A percentile compares a stretch with the other conserved stretches of the same genome.
Conservation (phyloP, 176 grass and related monocot species). For the Guadua angustifolia region DNA sequence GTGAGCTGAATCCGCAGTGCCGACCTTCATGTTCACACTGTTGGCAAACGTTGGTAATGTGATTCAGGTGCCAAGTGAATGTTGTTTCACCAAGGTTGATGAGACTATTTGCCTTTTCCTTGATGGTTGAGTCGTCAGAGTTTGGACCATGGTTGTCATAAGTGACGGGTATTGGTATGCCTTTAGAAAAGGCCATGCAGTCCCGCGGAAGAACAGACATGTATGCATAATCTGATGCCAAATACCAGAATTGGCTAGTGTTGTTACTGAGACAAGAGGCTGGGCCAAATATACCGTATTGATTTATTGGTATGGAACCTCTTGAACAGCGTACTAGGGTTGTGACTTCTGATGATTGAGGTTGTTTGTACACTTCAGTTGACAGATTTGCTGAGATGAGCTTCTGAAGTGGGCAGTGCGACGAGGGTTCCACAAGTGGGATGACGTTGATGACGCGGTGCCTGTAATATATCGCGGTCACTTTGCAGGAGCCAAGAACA, state of each 20-base stretch:
- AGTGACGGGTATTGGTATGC: background rate
- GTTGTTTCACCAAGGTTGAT: conserved; percentile 33
- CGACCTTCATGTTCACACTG: conserved; percentile 23
- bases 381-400: conserved; percentile 26
- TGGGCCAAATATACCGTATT: conserved; percentile 17
- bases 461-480: conserved; percentile 45
- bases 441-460: conserved; percentile 8
- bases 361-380: conserved; percentile 29
- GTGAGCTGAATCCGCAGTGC: conserved; percentile 42
- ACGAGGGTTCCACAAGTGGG: background rate
- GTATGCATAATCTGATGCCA: background rate
- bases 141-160: background rate
- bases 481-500: conserved; percentile 39
- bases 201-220: conserved; percentile 48
- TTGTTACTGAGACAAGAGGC: conserved; percentile 22
- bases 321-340: conserved; percentile 43
- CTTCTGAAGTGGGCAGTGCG: conserved; percentile 48
- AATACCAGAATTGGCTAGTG: conserved; percentile 41
- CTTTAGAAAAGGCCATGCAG: conserved; percentile 37
- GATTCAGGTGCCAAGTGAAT: background rate
- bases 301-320: background rate
- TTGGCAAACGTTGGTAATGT: conserved; percentile 35
- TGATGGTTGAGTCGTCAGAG: background rate
- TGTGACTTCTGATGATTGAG: background rate
- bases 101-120: background rate